Evolutionary conservation across 2,329 filamentous ascomycete species (phyloP).

Genomic region (Calycina marina): DNA sequence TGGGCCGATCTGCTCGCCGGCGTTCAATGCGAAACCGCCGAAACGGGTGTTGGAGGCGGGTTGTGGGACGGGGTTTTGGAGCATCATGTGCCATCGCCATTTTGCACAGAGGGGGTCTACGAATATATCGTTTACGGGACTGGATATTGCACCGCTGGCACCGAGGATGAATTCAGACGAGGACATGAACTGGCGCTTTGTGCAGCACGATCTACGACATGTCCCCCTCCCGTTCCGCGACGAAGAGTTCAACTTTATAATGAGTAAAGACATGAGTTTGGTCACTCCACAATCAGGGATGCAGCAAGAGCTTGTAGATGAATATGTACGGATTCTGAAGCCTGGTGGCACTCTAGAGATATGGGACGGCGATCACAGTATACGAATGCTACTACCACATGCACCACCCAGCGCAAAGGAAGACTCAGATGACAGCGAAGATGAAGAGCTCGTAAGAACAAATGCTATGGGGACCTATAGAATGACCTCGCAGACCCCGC

Average conservation of each 20-base stretch:
- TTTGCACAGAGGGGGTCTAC: constrained; percentile 53
- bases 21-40: constrained; percentile 51
- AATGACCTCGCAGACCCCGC: constrained; percentile 69
- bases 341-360: constrained; percentile 71
- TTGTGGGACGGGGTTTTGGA: constrained; percentile 84
- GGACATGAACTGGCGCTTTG: constrained; percentile 77
- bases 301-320: constrained; percentile 44
- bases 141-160: constrained; percentile 66
- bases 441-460: constrained; percentile 48
- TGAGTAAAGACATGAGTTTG: constrained; percentile 72
- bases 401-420: constrained; percentile 32
- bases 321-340: constrained; percentile 62
- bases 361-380: constrained; percentile 77
- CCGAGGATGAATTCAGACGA: constrained; percentile 45
- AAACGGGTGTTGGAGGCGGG: constrained; percentile 70
- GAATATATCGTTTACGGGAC: constrained; percentile 62
- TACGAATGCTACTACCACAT: constrained; percentile 72
- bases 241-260: constrained; percentile 73
- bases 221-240: constrained; percentile 64
- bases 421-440: constrained; percentile 28
- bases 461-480: constrained; percentile 65
- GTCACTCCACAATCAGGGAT: constrained; percentile 41
- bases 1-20: constrained; percentile 60
- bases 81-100: constrained; percentile 71
- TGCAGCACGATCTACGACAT: constrained; percentile 72